These are phyloP conservation scores for Alternaria triticimaculans DNA, from an alignment of 2,329 filamentous ascomycete species.

Conservation along the genomic window DNA sequence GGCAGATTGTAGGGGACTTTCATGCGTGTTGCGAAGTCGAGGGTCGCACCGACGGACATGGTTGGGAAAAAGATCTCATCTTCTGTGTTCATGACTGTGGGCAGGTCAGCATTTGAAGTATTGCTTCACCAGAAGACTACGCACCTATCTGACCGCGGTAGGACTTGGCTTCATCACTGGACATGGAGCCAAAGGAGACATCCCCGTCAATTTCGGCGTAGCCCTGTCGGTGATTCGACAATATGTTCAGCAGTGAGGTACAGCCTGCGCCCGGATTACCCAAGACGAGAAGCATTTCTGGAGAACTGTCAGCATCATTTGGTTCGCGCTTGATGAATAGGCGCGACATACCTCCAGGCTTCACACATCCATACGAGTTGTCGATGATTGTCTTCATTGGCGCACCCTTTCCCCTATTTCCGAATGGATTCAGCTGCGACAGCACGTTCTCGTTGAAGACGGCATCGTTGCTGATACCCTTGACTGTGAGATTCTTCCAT, in stretches of 20 bases:
- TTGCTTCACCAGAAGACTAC: not conserved
- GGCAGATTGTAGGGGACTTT: constrained; percentile 62
- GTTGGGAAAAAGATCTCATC: constrained; percentile 79
- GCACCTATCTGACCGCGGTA: constrained; percentile 78
- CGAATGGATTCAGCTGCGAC: constrained; percentile 57
- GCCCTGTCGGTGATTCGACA: constrained; percentile 57
- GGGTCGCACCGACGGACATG: constrained; percentile 85
- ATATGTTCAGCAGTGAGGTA: constrained; percentile 71
- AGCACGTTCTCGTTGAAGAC: constrained; percentile 68
- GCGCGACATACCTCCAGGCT: constrained; percentile 58
- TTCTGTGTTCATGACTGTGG: constrained; percentile 70
- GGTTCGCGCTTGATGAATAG: not conserved
- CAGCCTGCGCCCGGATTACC: constrained; percentile 62
- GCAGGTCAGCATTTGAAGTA: not conserved
- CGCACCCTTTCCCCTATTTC: constrained; percentile 54
- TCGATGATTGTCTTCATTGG: constrained; percentile 66
- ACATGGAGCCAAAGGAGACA: constrained; percentile 57
- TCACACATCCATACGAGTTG: constrained; percentile 69
- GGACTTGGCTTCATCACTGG: constrained; percentile 73
- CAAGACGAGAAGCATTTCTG: constrained; percentile 73
- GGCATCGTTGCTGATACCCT: constrained; percentile 70
- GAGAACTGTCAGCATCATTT: not conserved
- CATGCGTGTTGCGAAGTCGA: constrained; percentile 62
- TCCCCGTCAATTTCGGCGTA: constrained; percentile 75
- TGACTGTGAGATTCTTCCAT: constrained; percentile 75